Base-by-base conservation (phyloP, 805 yeast genomes). In the Priceomyces medius region DNA sequence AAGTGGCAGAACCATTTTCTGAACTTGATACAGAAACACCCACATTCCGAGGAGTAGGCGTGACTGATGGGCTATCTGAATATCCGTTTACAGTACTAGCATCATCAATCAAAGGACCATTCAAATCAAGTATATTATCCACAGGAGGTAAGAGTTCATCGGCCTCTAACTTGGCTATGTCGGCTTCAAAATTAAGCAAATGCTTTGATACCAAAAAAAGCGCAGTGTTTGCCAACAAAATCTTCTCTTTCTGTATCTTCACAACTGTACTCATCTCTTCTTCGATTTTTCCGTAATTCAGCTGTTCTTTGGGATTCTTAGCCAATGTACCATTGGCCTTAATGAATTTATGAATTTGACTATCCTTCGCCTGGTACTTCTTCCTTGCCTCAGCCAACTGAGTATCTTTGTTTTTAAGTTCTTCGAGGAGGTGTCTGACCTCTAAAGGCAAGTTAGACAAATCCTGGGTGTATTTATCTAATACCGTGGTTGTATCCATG, bases 401-500 rank as follows among this genome's bases (percentile, higher is more conserved):
- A 29, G 71, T 53, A 57, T 91, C 98, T 45, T 83, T 79, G 28
- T 72, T 76, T 38, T 83, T 76, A 27, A 91, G 74, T 61, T 93
- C 98, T 39, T 85, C 85, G 36, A 91, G 66, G 27, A 88, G 66
- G 54, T 85, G 88, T 40, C 83, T 83, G 33, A 91, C 75, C 62
- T 91, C 99, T 4, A 88, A 81, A 18, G 97, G 97, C 33, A 93
- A 73, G 53, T 90, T 91, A 8, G 91, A 80, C 32, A 91, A 70
- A 49, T 80, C 84, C 56, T 78, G 83, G 2, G 74, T 69, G 44
- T 68, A 68, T 47, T 69, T 69, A 45, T 68, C 75, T 18, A 70
- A 56, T 10, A 71, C 73, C 1, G 93, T 78, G n/a, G 96, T 89
- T 3, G 97, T 90, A 64, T 90, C 98, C 96, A 88, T 88, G 10